A percentile compares a stretch with the other conserved stretches of the same genome.
phyloP scores from a whole-genome alignment of 352 stramenopile genomes.

The Globisporangium carolinianum region DNA sequence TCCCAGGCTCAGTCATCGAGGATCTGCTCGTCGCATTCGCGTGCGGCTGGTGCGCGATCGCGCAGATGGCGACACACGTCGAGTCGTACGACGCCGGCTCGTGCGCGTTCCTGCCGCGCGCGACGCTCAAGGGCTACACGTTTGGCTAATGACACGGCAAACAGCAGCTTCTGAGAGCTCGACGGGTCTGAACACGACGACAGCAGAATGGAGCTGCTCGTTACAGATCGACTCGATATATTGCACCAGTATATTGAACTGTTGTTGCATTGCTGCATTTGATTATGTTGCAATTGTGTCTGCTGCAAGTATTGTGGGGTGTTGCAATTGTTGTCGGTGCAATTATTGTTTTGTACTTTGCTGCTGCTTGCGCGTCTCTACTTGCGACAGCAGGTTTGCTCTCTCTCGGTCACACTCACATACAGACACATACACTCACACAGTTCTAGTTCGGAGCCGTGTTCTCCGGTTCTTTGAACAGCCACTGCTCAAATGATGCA shows the following conservation, averaged over 20 bases:
- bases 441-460: constrained; percentile 18
- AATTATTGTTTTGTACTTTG: no score
- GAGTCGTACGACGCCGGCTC: constrained; percentile 31
- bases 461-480: constrained; percentile 41
- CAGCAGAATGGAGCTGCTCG: no score
- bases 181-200: no score
- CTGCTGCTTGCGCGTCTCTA: neutral
- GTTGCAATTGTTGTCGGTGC: no score
- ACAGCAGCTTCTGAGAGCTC: no score
- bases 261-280: no score
- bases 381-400: neutral
- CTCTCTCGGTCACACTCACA: no score
- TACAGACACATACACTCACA: neutral
- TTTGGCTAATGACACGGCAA: constrained; percentile 18
- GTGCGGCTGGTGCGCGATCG: constrained; percentile 36
- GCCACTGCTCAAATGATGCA: constrained; percentile 45
- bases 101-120: constrained; percentile 20
- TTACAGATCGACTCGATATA: no score
- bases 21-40: constrained; percentile 25
- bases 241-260: no score
- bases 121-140: constrained; percentile 37
- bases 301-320: no score
- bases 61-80: constrained; percentile 44
- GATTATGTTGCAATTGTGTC: no score
- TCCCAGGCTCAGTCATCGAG: constrained; percentile 32